Evolutionary conservation across 2,329 filamentous ascomycete genomes (phyloP).

Genomic region (Pseudocercospora pini-densiflorae): DNA sequence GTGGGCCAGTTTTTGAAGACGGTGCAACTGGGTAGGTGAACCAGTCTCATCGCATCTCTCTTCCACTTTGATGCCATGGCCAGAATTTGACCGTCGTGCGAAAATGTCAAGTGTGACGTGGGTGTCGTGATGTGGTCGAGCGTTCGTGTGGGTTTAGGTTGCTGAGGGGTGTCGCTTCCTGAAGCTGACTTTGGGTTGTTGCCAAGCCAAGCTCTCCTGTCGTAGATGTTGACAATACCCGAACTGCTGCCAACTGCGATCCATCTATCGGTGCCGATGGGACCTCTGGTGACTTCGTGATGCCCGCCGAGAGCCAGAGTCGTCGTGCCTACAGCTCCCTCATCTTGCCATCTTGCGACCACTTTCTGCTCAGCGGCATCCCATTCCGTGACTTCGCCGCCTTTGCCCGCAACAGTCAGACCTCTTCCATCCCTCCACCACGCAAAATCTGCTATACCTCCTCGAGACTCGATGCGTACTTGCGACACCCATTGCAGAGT

Average conservation of each 20-base stretch:
- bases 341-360: slow-evolving; percentile 83
- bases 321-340: slow-evolving; percentile 85
- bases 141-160: slow-evolving; percentile 72
- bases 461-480: slow-evolving; percentile 77
- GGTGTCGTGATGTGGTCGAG: slow-evolving; percentile 89
- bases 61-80: slow-evolving; percentile 86
- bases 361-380: slow-evolving; percentile 70
- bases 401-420: slow-evolving; percentile 80
- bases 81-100: slow-evolving; percentile 86
- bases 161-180: slow-evolving; percentile 56
- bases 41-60: slow-evolving; percentile 82
- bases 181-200: slow-evolving; percentile 19
- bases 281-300: slow-evolving; percentile 56
- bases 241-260: slow-evolving; percentile 83
- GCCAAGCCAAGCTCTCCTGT: slow-evolving; percentile 68
- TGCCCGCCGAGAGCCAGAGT: slow-evolving; percentile 78
- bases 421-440: slow-evolving; percentile 91
- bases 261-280: slow-evolving; percentile 82
- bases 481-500: slow-evolving; percentile 89
- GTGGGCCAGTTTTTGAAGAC: slow-evolving; percentile 99
- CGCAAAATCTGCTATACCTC: slow-evolving; percentile 85
- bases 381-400: slow-evolving; percentile 91
- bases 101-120: slow-evolving; percentile 78
- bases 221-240: slow-evolving; percentile 93
- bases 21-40: slow-evolving; percentile 88